phyloP scores from a whole-genome alignment of 2,329 filamentous ascomycete species.

The Pseudogymnoascus sp. region DNA sequence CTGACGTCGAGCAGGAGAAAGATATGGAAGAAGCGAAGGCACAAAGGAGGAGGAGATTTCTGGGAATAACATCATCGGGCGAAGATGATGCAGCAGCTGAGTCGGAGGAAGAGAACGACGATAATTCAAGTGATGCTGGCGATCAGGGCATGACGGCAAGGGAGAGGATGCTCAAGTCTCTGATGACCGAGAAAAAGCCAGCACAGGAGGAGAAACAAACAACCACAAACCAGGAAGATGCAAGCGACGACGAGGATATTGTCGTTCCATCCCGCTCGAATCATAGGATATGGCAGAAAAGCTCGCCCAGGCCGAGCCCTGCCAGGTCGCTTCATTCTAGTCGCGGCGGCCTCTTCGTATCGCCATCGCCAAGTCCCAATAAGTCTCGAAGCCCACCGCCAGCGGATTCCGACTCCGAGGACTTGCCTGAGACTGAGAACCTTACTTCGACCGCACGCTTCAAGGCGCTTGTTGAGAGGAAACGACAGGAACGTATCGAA shows the following conservation, averaged over 20 bases:
- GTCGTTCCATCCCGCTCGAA: slow-evolving; percentile 35
- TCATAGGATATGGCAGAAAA: slow-evolving; percentile 28
- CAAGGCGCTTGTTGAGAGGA: slow-evolving; percentile 62
- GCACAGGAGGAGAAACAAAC: slow-evolving; percentile 1
- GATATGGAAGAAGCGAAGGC: neutral
- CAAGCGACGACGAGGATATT: slow-evolving; percentile 33
- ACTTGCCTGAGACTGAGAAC: slow-evolving; percentile 16
- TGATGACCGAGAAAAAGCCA: neutral
- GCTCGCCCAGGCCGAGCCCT: slow-evolving; percentile 38
- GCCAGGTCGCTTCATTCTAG: slow-evolving; percentile 12
- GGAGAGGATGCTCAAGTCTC: slow-evolving; percentile 2
- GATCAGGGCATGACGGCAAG: neutral
- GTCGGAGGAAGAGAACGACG: neutral
- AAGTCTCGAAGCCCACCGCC: slow-evolving; percentile 9
- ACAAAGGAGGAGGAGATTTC: neutral
- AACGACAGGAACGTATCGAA: slow-evolving; percentile 61
- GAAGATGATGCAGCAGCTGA: neutral
- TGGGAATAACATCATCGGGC: slow-evolving; percentile 2
- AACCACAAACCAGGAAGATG: slow-evolving; percentile 5
- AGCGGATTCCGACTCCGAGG: slow-evolving; percentile 16
- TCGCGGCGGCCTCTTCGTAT: slow-evolving; percentile 8
- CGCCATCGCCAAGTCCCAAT: slow-evolving; percentile 7
- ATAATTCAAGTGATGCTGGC: neutral
- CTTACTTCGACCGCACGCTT: slow-evolving; percentile 41
- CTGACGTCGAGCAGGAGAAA: neutral